These are phyloP conservation scores for Tylopilus cervinicoccineus DNA, from an alignment of 768 basidiomycete genomes.

Conservation along the genomic window DNA sequence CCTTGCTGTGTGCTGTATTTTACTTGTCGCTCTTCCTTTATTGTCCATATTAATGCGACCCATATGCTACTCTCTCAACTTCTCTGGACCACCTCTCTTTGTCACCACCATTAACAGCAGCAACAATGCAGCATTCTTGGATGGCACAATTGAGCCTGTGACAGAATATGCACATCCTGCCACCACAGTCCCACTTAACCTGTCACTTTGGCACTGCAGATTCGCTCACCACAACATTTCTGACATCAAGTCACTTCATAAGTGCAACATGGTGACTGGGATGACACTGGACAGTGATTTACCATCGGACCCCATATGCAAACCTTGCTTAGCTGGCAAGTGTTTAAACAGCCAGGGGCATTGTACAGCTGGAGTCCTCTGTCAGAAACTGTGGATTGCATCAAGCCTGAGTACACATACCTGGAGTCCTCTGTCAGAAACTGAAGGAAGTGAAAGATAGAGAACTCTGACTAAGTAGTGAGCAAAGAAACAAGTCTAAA, in stretches of 20 bases:
- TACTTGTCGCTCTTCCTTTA: background rate
- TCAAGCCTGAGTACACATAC: too few relatives aligned
- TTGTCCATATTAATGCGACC: background rate
- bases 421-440: too few relatives aligned
- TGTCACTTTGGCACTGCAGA: slow-evolving; percentile 20
- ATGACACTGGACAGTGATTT: background rate
- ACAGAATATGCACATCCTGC: background rate
- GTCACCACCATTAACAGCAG: too few relatives aligned
- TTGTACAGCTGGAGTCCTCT: too few relatives aligned
- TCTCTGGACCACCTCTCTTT: too few relatives aligned
- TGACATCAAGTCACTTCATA: background rate
- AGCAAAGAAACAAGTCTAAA: too few relatives aligned
- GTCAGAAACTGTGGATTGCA: too few relatives aligned
- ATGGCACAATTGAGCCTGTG: background rate
- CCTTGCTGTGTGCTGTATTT: background rate
- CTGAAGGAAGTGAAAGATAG: too few relatives aligned
- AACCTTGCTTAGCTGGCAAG: background rate
- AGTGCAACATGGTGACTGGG: background rate
- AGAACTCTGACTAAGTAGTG: too few relatives aligned
- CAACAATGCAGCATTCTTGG: background rate
- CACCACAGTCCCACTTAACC: slow-evolving; percentile 4
- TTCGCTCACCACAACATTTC: background rate
- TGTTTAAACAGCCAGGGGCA: too few relatives aligned
- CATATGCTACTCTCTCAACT: too few relatives aligned
- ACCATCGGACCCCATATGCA: background rate